Evolutionary conservation across 2,329 filamentous ascomycete genomes (phyloP).

Genomic region (Didymella pomorum): DNA sequence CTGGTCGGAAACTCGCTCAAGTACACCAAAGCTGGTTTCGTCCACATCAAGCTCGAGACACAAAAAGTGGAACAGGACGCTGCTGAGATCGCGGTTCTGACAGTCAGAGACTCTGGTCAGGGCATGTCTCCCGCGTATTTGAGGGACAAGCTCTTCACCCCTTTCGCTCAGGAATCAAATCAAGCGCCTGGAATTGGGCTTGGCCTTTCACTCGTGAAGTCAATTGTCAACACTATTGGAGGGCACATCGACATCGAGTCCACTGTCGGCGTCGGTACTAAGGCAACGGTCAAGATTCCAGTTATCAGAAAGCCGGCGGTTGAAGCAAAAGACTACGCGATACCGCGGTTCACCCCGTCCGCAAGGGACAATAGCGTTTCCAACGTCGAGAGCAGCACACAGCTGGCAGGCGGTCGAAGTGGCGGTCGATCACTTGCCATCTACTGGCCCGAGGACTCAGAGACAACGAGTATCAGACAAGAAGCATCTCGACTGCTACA

Average conservation of each 20-base stretch:
- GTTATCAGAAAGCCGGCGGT: conserved; percentile 13
- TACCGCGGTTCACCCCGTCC: neutral
- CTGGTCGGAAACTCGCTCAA: conserved; percentile 36
- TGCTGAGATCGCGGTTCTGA: conserved; percentile 37
- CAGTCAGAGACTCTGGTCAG: conserved; percentile 33
- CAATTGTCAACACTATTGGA: conserved; percentile 24
- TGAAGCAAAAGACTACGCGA: neutral
- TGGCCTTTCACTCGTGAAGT: conserved; percentile 32
- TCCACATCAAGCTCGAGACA: conserved; percentile 37
- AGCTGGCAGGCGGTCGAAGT: neutral
- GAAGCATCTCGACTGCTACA: conserved; percentile 16
- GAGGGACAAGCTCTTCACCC: conserved; percentile 27
- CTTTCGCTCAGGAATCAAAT: conserved; percentile 35
- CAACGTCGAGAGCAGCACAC: neutral
- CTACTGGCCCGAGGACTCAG: neutral
- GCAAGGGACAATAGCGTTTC: too few relatives aligned
- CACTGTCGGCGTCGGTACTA: conserved; percentile 11
- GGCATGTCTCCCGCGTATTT: conserved; percentile 34
- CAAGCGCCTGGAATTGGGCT: conserved; percentile 31
- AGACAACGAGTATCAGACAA: neutral
- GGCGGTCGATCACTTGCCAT: conserved; percentile 1
- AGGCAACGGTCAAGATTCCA: conserved; percentile 12
- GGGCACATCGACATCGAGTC: conserved; percentile 30
- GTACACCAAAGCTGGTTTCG: conserved; percentile 26
- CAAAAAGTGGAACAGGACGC: conserved; percentile 55